Conservation (phyloP, 108 stramenopile genomes). For the Stephanodiscus minutulus region DNA sequence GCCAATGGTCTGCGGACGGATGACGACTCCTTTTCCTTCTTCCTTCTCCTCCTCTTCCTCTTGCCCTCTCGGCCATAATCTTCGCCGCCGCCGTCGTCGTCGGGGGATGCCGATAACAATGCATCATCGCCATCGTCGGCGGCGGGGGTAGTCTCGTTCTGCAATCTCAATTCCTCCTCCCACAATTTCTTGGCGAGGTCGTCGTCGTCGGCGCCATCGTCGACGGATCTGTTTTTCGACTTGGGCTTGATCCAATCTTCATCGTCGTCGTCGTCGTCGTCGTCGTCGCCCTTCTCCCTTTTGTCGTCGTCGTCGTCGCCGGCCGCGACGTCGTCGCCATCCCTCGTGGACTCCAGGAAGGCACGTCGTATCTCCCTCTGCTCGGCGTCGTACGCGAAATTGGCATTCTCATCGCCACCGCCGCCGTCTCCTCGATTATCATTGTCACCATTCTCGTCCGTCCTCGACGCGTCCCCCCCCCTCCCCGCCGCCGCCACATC, state of each 20-base stretch:
- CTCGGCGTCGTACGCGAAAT: constrained; percentile 91
- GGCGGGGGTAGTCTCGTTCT: too few relatives aligned
- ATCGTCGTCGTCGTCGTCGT: constrained; percentile 32
- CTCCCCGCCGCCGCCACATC: neutral
- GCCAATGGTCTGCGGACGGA: constrained; percentile 14
- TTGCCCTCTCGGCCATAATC: constrained; percentile 1
- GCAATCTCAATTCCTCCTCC: constrained; percentile 52
- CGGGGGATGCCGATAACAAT: constrained; percentile 49
- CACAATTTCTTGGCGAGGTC: constrained; percentile 63
- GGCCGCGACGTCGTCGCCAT: neutral
- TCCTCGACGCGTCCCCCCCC: constrained; percentile 12
- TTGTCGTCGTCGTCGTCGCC: constrained; percentile 27
- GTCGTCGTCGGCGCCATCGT: constrained; percentile 24
- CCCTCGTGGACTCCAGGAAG: constrained; percentile 68
- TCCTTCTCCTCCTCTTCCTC: constrained; percentile 4
- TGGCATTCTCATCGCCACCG: neutral
- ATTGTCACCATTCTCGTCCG: constrained; percentile 2
- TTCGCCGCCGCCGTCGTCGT: constrained; percentile 22
- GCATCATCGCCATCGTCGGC: constrained; percentile 47
- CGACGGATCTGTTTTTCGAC: constrained; percentile 15
- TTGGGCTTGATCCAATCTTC: constrained; percentile 46
- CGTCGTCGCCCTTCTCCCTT: constrained; percentile 34
- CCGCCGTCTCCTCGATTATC: constrained; percentile 20
- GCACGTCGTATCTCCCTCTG: constrained; percentile 85
- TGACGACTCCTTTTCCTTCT: neutral